Evolutionary conservation across 495 filamentous ascomycete species (phyloP).

Genomic region (Neohortaea acidophila): DNA sequence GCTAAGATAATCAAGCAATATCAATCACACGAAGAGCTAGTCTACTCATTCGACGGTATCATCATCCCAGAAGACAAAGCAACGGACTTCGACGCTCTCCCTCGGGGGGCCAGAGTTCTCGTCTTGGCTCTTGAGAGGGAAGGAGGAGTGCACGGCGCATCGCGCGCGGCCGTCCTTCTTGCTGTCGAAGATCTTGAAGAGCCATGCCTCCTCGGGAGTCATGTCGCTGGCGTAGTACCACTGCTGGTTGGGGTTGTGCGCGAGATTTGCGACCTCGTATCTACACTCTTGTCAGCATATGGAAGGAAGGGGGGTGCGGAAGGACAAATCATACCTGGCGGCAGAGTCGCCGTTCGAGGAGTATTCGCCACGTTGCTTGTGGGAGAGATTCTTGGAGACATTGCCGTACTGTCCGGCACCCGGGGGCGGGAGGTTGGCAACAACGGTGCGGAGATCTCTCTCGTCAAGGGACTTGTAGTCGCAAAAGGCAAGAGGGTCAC

Average conservation of each 20-base stretch:
- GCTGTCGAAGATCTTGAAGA: slow-evolving; percentile 9
- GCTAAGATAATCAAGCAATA: too few relatives aligned
- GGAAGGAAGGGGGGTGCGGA: too few relatives aligned
- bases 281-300: too few relatives aligned
- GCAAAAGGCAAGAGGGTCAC: slow-evolving; percentile 7
- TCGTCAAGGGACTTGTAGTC: neutral
- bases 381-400: slow-evolving; percentile 1
- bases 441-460: slow-evolving; percentile 2
- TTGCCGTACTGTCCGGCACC: slow-evolving; percentile 4
- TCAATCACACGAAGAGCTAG: too few relatives aligned
- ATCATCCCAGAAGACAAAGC: neutral
- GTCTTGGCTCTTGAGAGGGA: slow-evolving; percentile 2
- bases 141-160: slow-evolving; percentile 6
- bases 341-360: slow-evolving; percentile 1
- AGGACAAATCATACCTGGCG: too few relatives aligned
- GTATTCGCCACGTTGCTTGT: slow-evolving; percentile 1
- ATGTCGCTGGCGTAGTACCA: slow-evolving; percentile 3
- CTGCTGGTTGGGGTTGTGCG: slow-evolving; percentile 4
- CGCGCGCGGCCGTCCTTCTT: slow-evolving; percentile 7
- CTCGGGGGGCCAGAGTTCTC: neutral
- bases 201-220: slow-evolving; percentile 5
- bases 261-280: slow-evolving; percentile 5
- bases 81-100: neutral
- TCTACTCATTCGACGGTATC: neutral
- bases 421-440: slow-evolving; percentile 1